Base-by-base conservation (phyloP, 495 filamentous ascomycete species). In the Aspergillus indologenus region DNA sequence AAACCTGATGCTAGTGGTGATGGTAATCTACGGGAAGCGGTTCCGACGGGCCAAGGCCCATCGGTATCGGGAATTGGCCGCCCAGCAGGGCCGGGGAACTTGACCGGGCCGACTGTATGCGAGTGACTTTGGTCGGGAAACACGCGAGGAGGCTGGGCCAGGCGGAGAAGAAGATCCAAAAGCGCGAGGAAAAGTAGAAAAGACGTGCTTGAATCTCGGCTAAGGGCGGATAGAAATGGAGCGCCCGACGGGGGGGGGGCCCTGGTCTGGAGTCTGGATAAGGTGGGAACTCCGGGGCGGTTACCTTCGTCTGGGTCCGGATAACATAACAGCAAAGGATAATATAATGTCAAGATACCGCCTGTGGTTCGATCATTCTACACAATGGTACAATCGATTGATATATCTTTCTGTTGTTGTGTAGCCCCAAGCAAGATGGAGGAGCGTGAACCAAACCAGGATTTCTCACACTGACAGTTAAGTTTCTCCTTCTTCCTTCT, bases 1-100 rank as follows among this genome's bases (percentile, higher is more conserved):
- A 6, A 62, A 59, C 1, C 15, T 48, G 14, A 49, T 62, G 15
- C 59, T 65, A 26, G 34, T 71, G 20, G 67, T 62, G 3, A 72
- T 75, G 67, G 23, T 70, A 1, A 26, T 70, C 3, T 73, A 58
- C 54, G 72, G 72, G 7, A 75, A 75, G 54, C 43, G 45, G 7
- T 44, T 62, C 24, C 53, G 59, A 26, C 53, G 42, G 12, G 47
- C 31, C 42, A 61, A 48, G 11, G 48, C 53, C 5, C 21, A 21
- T 12, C 54, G 59, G 47, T 61, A 61, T 26, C 54, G 40, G 1
- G 47, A 45, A 18, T 52, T 61, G 59, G 53, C 59, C 40, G 57
- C 58, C 34, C 34, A 40, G 12, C 34, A 40, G 34, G 34, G 34
- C 34, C 34, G 34, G 34, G 34, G 34, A 40, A 40, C 6, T 40